These are phyloP conservation scores for Aphanomyces stellatus DNA, from an alignment of 352 stramenopile genomes.

Conservation along the genomic window DNA sequence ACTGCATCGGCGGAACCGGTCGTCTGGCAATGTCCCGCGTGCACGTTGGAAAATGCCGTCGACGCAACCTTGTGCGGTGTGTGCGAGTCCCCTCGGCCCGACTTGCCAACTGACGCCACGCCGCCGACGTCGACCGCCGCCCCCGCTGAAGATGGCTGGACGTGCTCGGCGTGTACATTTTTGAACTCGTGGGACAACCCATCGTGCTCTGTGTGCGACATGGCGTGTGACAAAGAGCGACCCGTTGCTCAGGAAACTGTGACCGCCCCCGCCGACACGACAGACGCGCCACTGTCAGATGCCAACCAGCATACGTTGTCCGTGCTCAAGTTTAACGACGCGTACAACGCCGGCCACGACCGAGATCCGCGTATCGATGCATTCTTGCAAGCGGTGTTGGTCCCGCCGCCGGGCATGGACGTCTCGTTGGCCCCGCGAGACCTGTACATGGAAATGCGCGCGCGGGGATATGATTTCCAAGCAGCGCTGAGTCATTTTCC, in stretches of 20 bases:
- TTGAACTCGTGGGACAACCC: conserved; percentile 45
- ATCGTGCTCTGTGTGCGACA: conserved; percentile 46
- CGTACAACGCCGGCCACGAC: conserved; percentile 3
- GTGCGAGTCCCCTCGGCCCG: not conserved
- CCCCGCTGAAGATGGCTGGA: conserved; percentile 30
- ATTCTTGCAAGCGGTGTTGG: conserved; percentile 5
- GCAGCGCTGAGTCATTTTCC: conserved; percentile 42
- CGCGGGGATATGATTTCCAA: conserved; percentile 47
- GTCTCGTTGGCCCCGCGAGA: conserved; percentile 21
- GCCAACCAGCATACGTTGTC: not conserved
- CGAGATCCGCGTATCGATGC: conserved; percentile 10
- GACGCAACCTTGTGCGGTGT: not conserved
- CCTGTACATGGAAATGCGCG: conserved; percentile 40
- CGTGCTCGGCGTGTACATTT: conserved; percentile 55
- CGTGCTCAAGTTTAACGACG: not conserved
- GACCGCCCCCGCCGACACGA: conserved; percentile 4
- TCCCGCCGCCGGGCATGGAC: not conserved
- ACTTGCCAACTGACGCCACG: not conserved
- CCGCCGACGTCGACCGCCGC: not conserved
- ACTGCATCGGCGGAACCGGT: conserved; percentile 22
- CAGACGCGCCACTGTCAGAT: conserved; percentile 23
- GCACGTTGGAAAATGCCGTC: conserved; percentile 53
- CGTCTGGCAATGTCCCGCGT: conserved; percentile 54
- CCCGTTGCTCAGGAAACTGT: not conserved
- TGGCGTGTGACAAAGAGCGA: conserved; percentile 11